phyloP scores from a whole-genome alignment of 192 early-diverging fungal species.

The Rhizophagus clarus region DNA sequence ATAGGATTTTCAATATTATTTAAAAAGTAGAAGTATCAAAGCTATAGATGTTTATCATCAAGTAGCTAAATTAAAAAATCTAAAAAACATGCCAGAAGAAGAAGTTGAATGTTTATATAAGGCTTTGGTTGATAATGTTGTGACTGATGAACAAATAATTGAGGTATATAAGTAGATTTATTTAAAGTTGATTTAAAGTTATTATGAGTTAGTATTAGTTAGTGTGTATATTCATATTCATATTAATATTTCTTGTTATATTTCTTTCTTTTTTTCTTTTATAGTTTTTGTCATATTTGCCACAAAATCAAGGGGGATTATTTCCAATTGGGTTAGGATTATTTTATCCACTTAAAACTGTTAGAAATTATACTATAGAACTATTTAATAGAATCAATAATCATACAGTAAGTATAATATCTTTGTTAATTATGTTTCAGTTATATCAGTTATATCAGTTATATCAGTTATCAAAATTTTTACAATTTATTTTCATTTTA shows the following conservation, averaged over 20 bases:
- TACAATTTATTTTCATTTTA: not conserved
- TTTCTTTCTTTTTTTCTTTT: not conserved
- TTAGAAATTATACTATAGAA: conserved; percentile 67
- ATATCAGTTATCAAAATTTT: not conserved
- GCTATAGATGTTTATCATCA: conserved; percentile 74
- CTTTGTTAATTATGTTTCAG: not conserved
- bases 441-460: not conserved
- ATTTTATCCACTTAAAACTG: conserved; percentile 70
- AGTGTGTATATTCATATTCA: too few relatives aligned
- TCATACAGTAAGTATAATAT: conserved; percentile 57
- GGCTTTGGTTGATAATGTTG: conserved; percentile 65
- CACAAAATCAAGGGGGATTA: conserved; percentile 80
- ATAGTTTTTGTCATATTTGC: conserved; percentile 70
- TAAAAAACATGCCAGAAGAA: conserved; percentile 55
- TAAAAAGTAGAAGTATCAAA: conserved; percentile 58
- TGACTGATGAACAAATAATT: conserved; percentile 76
- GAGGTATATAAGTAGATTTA: conserved; percentile 63
- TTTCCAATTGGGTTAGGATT: conserved; percentile 80
- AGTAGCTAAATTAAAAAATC: conserved; percentile 56
- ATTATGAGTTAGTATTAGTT: not conserved
- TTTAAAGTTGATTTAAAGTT: too few relatives aligned
- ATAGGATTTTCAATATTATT: conserved; percentile 64
- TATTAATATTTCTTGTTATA: not conserved
- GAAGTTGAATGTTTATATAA: conserved; percentile 71
- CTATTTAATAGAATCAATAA: conserved; percentile 74